phyloP scores from a whole-genome alignment of 2,329 filamentous ascomycete genomes.

The Epichloe bromicola region DNA sequence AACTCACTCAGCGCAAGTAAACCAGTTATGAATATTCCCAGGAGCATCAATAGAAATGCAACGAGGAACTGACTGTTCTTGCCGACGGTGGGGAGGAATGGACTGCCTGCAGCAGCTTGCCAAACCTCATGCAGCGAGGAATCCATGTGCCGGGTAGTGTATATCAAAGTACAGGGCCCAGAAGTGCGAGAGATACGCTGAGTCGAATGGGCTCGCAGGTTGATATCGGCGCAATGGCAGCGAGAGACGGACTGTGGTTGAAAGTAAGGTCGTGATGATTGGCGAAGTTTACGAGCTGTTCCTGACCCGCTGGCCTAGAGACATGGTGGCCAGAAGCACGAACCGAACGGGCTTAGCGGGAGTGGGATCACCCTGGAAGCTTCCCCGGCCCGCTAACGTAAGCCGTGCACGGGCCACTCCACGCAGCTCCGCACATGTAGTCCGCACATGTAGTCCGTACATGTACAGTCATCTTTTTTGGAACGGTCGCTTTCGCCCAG shows the following conservation, averaged over 20 bases:
- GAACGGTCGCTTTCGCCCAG: background rate
- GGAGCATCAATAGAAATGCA: constrained; percentile 60
- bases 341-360: constrained; percentile 19
- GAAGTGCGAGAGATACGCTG: background rate
- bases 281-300: constrained; percentile 5
- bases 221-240: background rate
- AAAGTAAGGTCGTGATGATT: background rate
- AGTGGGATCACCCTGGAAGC: background rate
- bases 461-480: background rate
- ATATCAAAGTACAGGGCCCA: background rate
- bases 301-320: constrained; percentile 7
- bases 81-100: constrained; percentile 65
- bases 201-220: background rate
- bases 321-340: constrained; percentile 21
- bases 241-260: background rate
- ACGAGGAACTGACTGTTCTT: constrained; percentile 78
- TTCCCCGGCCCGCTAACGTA: constrained; percentile 13
- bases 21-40: constrained; percentile 60
- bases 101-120: constrained; percentile 80
- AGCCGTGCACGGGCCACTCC: constrained; percentile 15
- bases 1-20: constrained; percentile 90
- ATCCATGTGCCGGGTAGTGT: constrained; percentile 45
- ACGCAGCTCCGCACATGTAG: background rate
- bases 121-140: constrained; percentile 78
- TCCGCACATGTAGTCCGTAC: too few relatives aligned